Evolutionary conservation across 2,329 filamentous ascomycete genomes (phyloP).

Genomic region (Penicillium sp.): DNA sequence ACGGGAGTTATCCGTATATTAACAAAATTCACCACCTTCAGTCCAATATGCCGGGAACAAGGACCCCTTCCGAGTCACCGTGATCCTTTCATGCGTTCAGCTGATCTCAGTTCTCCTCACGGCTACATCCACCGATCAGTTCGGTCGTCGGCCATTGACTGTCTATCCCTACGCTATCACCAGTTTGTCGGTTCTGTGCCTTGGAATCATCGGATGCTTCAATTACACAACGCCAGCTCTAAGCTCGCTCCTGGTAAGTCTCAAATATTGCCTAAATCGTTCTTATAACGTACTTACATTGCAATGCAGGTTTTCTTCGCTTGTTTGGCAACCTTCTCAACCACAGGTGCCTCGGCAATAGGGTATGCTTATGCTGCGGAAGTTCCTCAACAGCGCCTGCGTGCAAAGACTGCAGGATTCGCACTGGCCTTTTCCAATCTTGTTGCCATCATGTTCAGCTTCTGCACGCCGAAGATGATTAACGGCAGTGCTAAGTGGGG

Average conservation of each 20-base stretch:
- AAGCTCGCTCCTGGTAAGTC: conserved; percentile 42
- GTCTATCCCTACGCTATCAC: conserved; percentile 46
- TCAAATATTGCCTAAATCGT: neutral
- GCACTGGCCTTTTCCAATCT: conserved; percentile 45
- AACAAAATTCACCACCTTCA: conserved; percentile 4
- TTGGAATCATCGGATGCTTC: conserved; percentile 47
- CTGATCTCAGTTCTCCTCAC: conserved; percentile 47
- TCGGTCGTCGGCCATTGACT: conserved; percentile 44
- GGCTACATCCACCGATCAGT: conserved; percentile 36
- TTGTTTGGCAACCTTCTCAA: conserved; percentile 46
- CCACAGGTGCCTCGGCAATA: conserved; percentile 47
- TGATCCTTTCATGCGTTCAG: conserved; percentile 47
- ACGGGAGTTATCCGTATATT: neutral
- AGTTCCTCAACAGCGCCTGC: conserved; percentile 44
- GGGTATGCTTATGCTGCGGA: conserved; percentile 49
- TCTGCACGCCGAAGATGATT: conserved; percentile 51
- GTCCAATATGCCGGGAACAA: conserved; percentile 47
- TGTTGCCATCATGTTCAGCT: conserved; percentile 49
- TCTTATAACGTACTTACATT: neutral
- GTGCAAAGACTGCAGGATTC: conserved; percentile 45
- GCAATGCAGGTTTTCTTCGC: conserved; percentile 45
- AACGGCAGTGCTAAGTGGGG: conserved; percentile 49
- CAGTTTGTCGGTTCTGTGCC: conserved; percentile 37
- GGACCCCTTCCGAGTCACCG: conserved; percentile 47
- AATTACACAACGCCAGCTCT: conserved; percentile 37